Base-by-base conservation (phyloP, 1,139 yeast species). In the Hansenula anomala region DNA sequence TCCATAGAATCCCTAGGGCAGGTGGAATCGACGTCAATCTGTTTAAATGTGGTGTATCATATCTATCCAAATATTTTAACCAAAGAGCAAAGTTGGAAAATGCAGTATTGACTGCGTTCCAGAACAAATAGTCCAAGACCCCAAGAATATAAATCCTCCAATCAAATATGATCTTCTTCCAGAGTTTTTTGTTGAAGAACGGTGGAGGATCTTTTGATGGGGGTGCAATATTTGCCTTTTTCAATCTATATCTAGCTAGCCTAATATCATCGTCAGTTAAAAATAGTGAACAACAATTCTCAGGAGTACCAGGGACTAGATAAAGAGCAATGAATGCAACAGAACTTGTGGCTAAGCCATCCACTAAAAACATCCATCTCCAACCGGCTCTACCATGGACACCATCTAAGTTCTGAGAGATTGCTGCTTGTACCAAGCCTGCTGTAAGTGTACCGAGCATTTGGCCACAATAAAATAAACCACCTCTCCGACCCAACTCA, bases 291-390 rank as follows among this genome's bases (percentile, higher is more conserved):
- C 43, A 43, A 34, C 51, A 69, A 6, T 31, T 37, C 18, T 27
- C 47, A 51, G 52, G 14, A 25, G 22, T 79, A 33, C 90, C 92
- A 4, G 94, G 94, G 48, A 82, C 69, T 46, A 73, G 56, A 51
- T 75, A 77, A 6, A 37, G 11, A 12, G 33, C 39, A 18, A 23
- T 8, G 50, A 78, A 71, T 0, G 90, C 77, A 48, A 75, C 52
- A 39, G 76, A 29, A 22, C 75, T 75, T 43, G 78, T 71, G 6
- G 25, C 25, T 33, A 73, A 58, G 28, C 77, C 79, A 55, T 77
- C 84, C 41, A 78, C 67, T 36, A 78, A 73, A 48, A 78, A 78
- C 42, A 78, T 66, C 85, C 85, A 78, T 56, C 78, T 70, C 85
- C 85, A 79, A 6, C 81, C 74, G 16, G 61, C 69, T 36, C 74